A percentile compares a stretch with the other conserved stretches of the same genome.
phyloP scores from a whole-genome alignment of 2,329 filamentous ascomycete genomes.

The Mariannaea elegans region DNA sequence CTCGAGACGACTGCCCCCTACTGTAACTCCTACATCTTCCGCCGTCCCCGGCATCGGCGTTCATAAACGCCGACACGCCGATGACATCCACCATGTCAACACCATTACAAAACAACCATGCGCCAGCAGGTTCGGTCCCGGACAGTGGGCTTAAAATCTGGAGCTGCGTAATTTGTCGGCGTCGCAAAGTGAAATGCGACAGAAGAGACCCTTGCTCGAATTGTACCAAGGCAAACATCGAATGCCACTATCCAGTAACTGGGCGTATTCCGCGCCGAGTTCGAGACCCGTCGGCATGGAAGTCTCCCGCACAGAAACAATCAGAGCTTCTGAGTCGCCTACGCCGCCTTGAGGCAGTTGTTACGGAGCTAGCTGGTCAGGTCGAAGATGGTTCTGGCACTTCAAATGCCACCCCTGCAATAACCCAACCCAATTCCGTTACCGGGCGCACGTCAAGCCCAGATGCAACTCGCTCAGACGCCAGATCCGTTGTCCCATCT shows the following conservation, averaged over 20 bases:
- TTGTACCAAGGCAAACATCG: conserved; percentile 37
- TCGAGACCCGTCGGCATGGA: conserved; percentile 25
- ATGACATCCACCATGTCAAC: conserved; percentile 13
- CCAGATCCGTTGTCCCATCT: conserved; percentile 16
- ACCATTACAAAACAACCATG: neutral
- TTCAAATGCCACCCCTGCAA: neutral
- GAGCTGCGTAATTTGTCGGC: conserved; percentile 45
- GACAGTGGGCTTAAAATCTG: conserved; percentile 39
- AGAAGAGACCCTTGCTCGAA: conserved; percentile 42
- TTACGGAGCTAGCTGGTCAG: conserved; percentile 43
- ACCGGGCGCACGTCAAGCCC: conserved; percentile 2
- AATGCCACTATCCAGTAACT: conserved; percentile 45
- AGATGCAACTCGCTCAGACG: conserved; percentile 16
- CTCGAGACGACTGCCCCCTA: neutral
- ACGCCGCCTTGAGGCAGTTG: conserved; percentile 42
- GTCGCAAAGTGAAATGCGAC: conserved; percentile 44
- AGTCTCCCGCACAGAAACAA: conserved; percentile 41
- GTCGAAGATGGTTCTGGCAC: conserved; percentile 36
- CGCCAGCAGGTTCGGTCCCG: conserved; percentile 17
- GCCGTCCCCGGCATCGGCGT: conserved; percentile 8
- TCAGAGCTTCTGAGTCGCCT: conserved; percentile 42
- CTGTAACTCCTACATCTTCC: neutral
- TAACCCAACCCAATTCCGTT: neutral
- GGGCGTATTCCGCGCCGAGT: conserved; percentile 42
- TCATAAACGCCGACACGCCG: conserved; percentile 20